Conservation (phyloP, 1,139 yeast genomes). For the Debaryomyces fabryi region DNA sequence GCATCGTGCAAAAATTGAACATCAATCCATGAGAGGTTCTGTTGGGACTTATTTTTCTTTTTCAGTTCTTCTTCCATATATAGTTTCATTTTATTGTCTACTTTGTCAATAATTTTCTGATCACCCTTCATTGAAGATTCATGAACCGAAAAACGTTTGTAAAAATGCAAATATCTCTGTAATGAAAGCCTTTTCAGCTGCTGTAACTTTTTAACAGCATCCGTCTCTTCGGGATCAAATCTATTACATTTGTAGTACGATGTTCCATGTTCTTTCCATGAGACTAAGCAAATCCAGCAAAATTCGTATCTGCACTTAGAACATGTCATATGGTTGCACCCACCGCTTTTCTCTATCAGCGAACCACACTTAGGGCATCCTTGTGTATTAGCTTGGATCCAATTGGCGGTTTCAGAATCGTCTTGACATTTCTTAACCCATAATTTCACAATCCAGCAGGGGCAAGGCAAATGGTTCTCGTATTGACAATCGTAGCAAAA, state of each 20-base stretch:
- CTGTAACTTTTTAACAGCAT: slow-evolving; percentile 34
- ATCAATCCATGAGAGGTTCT: slow-evolving; percentile 80
- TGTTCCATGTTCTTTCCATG: slow-evolving; percentile 75
- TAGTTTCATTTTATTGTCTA: slow-evolving; percentile 64
- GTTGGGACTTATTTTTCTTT: slow-evolving; percentile 20
- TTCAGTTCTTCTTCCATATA: slow-evolving; percentile 47
- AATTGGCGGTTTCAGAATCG: slow-evolving; percentile 85
- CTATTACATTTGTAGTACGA: slow-evolving; percentile 69
- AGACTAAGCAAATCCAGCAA: slow-evolving; percentile 90
- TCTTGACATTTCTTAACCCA: slow-evolving; percentile 86
- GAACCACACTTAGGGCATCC: slow-evolving; percentile 72
- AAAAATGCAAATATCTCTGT: slow-evolving; percentile 75
- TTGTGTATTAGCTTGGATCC: slow-evolving; percentile 90
- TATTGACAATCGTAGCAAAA: slow-evolving; percentile 80
- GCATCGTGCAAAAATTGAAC: slow-evolving; percentile 82
- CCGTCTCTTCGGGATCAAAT: slow-evolving; percentile 46
- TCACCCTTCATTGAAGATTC: slow-evolving; percentile 80
- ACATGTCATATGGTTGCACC: slow-evolving; percentile 96
- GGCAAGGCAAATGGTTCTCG: slow-evolving; percentile 83
- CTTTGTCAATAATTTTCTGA: slow-evolving; percentile 57
- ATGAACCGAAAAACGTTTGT: slow-evolving; percentile 75
- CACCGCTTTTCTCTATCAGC: slow-evolving; percentile 83
- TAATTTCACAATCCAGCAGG: slow-evolving; percentile 65
- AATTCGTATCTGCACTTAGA: slow-evolving; percentile 75
- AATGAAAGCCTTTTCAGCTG: slow-evolving; percentile 46